A percentile compares a stretch with the other conserved stretches of the same genome.
These are phyloP conservation scores for Tulasnella sp. DNA, from an alignment of 768 basidiomycete species.

Conservation along the genomic window DNA sequence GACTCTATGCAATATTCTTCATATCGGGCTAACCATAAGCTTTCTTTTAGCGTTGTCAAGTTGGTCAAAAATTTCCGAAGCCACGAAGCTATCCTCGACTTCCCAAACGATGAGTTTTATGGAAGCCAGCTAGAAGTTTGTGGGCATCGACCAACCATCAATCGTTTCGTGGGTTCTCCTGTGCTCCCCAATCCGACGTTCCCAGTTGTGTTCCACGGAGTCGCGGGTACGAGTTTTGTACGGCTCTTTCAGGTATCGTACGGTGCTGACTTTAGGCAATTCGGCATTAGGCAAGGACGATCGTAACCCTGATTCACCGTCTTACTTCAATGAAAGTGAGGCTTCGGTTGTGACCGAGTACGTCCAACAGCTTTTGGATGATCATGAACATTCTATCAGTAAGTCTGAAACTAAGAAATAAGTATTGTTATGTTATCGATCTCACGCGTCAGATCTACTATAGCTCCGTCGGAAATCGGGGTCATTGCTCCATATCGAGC, in stretches of 20 bases:
- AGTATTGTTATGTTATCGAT: not conserved
- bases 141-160: slow-evolving; percentile 28
- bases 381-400: slow-evolving; percentile 22
- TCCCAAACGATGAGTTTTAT: slow-evolving; percentile 53
- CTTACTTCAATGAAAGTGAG: slow-evolving; percentile 60
- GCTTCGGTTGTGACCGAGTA: slow-evolving; percentile 43
- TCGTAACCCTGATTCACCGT: slow-evolving; percentile 54
- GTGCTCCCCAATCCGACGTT: slow-evolving; percentile 38
- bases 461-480: slow-evolving; percentile 34
- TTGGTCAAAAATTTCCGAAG: slow-evolving; percentile 55
- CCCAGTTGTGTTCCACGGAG: slow-evolving; percentile 50
- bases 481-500: slow-evolving; percentile 54
- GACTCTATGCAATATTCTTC: not conserved
- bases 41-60: slow-evolving; percentile 41
- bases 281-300: slow-evolving; percentile 34
- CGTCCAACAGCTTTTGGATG: slow-evolving; percentile 27
- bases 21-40: not conserved
- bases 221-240: slow-evolving; percentile 32
- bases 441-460: not conserved
- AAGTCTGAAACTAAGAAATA: not conserved
- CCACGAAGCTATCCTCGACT: slow-evolving; percentile 45
- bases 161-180: slow-evolving; percentile 21
- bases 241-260: not conserved
- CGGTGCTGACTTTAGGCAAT: not conserved
- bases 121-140: slow-evolving; percentile 38